Base-by-base conservation (phyloP, 1,284 basidiomycete species). In the Sporisorium exsertum region DNA sequence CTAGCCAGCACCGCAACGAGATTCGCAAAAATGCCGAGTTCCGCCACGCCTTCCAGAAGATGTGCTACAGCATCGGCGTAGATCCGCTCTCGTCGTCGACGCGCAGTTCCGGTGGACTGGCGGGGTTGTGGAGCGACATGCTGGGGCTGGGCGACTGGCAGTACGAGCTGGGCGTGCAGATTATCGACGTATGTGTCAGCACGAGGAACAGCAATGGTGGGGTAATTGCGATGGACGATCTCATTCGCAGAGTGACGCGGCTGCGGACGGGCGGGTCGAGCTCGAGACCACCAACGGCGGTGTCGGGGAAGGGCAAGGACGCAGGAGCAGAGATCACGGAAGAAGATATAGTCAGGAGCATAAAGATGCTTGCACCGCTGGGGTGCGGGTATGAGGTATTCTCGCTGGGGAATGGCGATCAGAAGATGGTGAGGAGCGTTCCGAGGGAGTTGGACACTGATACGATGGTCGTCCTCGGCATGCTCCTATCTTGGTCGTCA, bases 11-110 rank as follows among this genome's bases (percentile, higher is more conserved):
- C 85, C 91, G 94, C 24, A 90, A 92, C 51, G 91, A 93, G 65
- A 98, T 99, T 83, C 77, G 91, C 65, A 89, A 89, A 62, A 93
- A 97, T 81, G 93, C 97, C 1, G 89, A 90, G 2, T 96, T 99
- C 84, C 89, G 96, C 2, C 92, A 93, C 88, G 92, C 92, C 16
- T 99, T 99, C 86, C 94, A 95, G 80, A 92, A 93, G 69, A 97
- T 99, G 94, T 99, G 97, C 85, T 90, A 92, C 1, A 91, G 92
- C 16, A 93, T 99, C 62, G 95, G 94, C 29, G 94, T 99, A 20
- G 97, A 99, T 85, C 96, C 97, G 0, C 89, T 99, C 20, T 92
- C 84, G 0, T 51, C 74, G 15, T 56, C 78, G 54, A 3, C 52
- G 35, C 51, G 72, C n/a, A 57, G 56, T 12, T 84, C 86, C 1